Conservation (phyloP, 345 rosid species). For the Salix arbutifolia region DNA sequence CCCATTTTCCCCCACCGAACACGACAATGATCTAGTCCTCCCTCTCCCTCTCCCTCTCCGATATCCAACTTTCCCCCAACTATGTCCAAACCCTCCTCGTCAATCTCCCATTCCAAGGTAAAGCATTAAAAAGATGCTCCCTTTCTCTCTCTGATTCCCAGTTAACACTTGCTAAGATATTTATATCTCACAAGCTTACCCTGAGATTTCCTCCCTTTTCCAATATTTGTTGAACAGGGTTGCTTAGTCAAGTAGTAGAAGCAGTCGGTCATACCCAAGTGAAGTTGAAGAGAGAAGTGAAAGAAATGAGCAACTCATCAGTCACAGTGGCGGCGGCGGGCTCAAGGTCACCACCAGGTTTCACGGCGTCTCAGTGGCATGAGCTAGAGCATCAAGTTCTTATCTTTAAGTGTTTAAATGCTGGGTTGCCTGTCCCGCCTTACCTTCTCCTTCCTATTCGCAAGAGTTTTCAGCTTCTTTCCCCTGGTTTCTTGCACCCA, state of each 20-base stretch:
- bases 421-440: slow-evolving; percentile 69
- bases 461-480: slow-evolving; percentile 43
- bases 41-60: not conserved
- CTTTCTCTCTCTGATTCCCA: not conserved
- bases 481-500: slow-evolving; percentile 9
- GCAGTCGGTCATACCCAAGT: not conserved
- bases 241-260: not conserved
- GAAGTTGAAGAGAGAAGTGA: not conserved
- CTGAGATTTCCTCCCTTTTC: not conserved
- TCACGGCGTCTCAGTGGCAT: slow-evolving; percentile 66
- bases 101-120: not conserved
- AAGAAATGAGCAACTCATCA: not conserved
- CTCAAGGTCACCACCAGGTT: slow-evolving; percentile 1
- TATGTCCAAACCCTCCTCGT: not conserved
- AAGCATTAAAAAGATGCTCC: not conserved
- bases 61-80: not conserved
- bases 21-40: not conserved
- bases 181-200: not conserved
- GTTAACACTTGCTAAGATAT: not conserved
- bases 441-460: slow-evolving; percentile 59
- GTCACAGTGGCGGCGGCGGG: slow-evolving; percentile 6
- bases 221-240: not conserved
- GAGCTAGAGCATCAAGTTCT: slow-evolving; percentile 92
- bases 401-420: slow-evolving; percentile 69
- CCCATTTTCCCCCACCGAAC: not conserved